These are phyloP conservation scores for Platismatia glauca DNA, from an alignment of 495 filamentous ascomycete species.

Conservation along the genomic window DNA sequence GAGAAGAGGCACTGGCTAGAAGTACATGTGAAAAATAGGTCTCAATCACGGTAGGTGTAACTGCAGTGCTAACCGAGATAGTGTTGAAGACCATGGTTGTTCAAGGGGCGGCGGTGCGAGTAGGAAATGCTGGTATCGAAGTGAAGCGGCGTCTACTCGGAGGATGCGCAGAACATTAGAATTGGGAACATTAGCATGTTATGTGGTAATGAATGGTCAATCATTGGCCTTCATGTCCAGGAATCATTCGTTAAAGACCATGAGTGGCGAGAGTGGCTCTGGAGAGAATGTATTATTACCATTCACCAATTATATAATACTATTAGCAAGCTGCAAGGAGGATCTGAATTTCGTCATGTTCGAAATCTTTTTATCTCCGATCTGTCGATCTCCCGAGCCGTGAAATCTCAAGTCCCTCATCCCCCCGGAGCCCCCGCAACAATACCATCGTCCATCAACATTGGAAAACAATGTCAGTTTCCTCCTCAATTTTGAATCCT, in stretches of 20 bases:
- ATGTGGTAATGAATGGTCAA: neutral
- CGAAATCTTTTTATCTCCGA: neutral
- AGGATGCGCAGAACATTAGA: neutral
- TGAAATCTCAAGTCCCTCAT: neutral
- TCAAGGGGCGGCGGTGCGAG: neutral
- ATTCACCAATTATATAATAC: too few species aligned
- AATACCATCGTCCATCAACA: neutral
- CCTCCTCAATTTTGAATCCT: neutral
- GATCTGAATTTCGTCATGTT: too few species aligned
- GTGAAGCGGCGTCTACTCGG: neutral
- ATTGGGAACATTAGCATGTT: neutral
- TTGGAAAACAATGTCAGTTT: neutral
- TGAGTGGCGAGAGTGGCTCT: too few species aligned
- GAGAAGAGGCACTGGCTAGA: neutral
- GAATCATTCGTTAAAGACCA: too few species aligned
- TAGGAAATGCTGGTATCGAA: neutral
- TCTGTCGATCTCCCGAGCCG: slow-evolving; percentile 10
- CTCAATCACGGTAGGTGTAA: slow-evolving; percentile 69
- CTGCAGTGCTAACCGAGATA: slow-evolving; percentile 58
- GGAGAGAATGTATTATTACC: too few species aligned
- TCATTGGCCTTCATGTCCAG: neutral
- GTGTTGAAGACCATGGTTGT: slow-evolving; percentile 59
- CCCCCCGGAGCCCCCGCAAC: too few species aligned
- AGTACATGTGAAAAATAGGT: slow-evolving; percentile 71
- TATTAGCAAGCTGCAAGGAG: too few species aligned